A percentile compares a stretch with the other conserved stretches of the same genome.
Conservation (phyloP, 345 rosid genomes). For the Physaria fendleri region DNA sequence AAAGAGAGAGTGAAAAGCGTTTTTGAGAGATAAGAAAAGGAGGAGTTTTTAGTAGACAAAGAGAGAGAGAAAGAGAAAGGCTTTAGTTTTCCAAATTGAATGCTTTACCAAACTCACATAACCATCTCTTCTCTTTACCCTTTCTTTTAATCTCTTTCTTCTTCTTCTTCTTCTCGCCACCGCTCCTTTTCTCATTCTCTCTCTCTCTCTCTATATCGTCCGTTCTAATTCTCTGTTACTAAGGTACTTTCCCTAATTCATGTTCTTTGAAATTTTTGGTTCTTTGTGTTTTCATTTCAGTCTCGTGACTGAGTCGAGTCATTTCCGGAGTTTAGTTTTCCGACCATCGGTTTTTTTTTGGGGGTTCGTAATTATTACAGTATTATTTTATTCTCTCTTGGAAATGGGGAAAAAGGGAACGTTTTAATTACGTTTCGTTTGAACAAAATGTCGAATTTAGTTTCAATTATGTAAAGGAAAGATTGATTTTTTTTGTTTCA, state of each 20-base stretch:
- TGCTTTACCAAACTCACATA: constrained; percentile 69
- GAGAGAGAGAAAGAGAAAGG: too few species aligned
- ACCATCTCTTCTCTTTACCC: constrained; percentile 6
- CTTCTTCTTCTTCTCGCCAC: constrained; percentile 15
- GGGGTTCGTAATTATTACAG: neutral
- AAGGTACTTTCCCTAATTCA: constrained; percentile 17
- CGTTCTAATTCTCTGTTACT: constrained; percentile 4
- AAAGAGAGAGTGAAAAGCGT: neutral
- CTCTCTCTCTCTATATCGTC: neutral
- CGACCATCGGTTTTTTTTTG: neutral
- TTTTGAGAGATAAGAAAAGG: constrained; percentile 21
- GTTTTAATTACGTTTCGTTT: constrained; percentile 17
- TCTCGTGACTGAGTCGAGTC: constrained; percentile 22
- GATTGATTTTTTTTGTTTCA: neutral
- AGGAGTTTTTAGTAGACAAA: constrained; percentile 30
- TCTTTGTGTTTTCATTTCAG: neutral
- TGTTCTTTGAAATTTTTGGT: neutral
- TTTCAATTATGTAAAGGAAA: neutral
- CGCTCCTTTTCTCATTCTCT: too few species aligned
- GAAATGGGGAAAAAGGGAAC: constrained; percentile 4
- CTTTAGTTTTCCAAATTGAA: constrained; percentile 39
- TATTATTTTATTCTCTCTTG: neutral
- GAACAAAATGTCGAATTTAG: neutral
- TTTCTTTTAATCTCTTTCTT: constrained; percentile 16
- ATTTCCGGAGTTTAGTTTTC: constrained; percentile 17